Evolutionary conservation across 495 filamentous ascomycete genomes (phyloP).

Genomic region (Penicillium diatomitis): DNA sequence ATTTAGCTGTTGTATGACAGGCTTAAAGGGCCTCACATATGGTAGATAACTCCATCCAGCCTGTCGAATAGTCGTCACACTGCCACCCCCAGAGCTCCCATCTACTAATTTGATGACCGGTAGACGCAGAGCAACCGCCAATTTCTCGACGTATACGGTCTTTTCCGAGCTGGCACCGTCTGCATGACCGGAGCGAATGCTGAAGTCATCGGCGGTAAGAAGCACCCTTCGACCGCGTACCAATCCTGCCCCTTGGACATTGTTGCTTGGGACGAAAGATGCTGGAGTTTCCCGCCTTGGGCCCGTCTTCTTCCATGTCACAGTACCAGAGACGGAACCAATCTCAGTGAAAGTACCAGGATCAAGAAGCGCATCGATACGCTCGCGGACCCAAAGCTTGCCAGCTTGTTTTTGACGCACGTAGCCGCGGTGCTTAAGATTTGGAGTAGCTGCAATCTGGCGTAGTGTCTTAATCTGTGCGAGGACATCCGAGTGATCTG

Average conservation of each 20-base stretch:
- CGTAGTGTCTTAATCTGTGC: constrained; percentile 40
- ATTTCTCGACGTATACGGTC: constrained; percentile 51
- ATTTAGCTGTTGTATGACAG: constrained; percentile 48
- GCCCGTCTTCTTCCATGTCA: constrained; percentile 44
- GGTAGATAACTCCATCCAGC: constrained; percentile 50
- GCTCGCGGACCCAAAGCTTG: constrained; percentile 57
- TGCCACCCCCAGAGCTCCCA: constrained; percentile 52
- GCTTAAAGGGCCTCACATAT: constrained; percentile 38
- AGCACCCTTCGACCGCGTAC: constrained; percentile 45
- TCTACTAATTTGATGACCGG: constrained; percentile 56
- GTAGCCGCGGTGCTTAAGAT: constrained; percentile 45
- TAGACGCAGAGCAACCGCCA: constrained; percentile 39
- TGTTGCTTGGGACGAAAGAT: constrained; percentile 45
- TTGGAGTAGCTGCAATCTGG: constrained; percentile 43
- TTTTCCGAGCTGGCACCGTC: constrained; percentile 49
- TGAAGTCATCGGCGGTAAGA: constrained; percentile 55
- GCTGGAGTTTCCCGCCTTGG: constrained; percentile 40
- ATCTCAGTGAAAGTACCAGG: constrained; percentile 45
- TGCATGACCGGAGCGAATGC: constrained; percentile 53
- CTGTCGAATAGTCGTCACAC: constrained; percentile 48
- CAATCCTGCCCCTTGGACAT: constrained; percentile 41
- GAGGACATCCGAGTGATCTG: constrained; percentile 54
- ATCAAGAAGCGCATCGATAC: constrained; percentile 48
- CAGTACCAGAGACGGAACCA: constrained; percentile 49
- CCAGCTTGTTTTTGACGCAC: constrained; percentile 52